phyloP scores from a whole-genome alignment of 371 early-diverging fungal species.

The Globomyces sp. region DNA sequence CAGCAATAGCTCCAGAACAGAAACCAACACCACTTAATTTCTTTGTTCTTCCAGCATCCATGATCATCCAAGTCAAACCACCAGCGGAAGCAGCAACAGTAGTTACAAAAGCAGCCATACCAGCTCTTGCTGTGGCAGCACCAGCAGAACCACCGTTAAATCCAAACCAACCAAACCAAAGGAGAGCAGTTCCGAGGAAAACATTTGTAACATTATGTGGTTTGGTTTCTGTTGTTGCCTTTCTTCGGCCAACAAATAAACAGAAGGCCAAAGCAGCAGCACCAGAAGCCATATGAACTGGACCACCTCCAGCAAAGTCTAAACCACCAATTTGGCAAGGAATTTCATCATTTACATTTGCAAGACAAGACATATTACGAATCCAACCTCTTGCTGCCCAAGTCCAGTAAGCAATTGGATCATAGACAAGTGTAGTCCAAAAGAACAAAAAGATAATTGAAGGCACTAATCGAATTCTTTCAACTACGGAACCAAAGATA shows the following conservation, averaged over 20 bases:
- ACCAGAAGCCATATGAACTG: conserved; percentile 87
- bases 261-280: conserved; percentile 83
- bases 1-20: conserved; percentile 88
- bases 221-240: conserved; percentile 46
- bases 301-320: conserved; percentile 88
- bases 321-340: conserved; percentile 53
- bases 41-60: conserved; percentile 66
- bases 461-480: conserved; percentile 79
- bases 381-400: conserved; percentile 83
- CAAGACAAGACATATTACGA: conserved; percentile 27
- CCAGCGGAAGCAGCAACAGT: conserved; percentile 80
- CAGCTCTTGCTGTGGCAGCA: conserved; percentile 74
- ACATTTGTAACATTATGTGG: conserved; percentile 87
- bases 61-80: conserved; percentile 77
- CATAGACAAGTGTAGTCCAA: conserved; percentile 87
- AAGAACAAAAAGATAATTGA: conserved; percentile 80
- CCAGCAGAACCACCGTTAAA: conserved; percentile 68
- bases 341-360: background rate
- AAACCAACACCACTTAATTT: conserved; percentile 83
- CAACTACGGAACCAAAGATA: conserved; percentile 84
- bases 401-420: conserved; percentile 83
- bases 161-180: conserved; percentile 74
- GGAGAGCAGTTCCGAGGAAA: conserved; percentile 76
- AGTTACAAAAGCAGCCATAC: conserved; percentile 77
- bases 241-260: conserved; percentile 70